Base-by-base conservation (phyloP, 345 rosid species). In the Citrus hindsii region DNA sequence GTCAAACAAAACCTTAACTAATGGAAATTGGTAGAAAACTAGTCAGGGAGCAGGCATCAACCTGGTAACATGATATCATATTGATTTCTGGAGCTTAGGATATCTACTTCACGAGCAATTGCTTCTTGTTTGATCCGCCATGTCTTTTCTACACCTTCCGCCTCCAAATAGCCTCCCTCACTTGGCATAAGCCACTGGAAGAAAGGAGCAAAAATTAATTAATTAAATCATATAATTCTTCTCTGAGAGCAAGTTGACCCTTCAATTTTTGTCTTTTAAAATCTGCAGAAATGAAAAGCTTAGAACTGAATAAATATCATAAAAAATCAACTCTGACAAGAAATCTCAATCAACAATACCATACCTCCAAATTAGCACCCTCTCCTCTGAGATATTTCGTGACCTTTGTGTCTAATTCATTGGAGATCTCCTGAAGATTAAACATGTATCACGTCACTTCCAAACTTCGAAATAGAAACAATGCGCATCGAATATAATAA, bases 1-100 rank as follows among this genome's bases (percentile, higher is more conserved):
- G 32, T 67, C 28, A 28, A 46, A 61, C 4, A 8, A 35, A 64
- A 32, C 7, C 70, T 62, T 27, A 42, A 38, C 24, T 33, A 59
- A 13, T 14, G 8, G 0, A 4, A 70, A 48, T 10, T 62, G 25
- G 18, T 24, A 25, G 25, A 40, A 64, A 67, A 13, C 3, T 51
- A 71, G 37, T 32, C 28, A 56, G 19, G 65, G 18, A 21, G 48
- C 46, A 59, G 60, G 51, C 30, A 75, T 67, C n/a, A 81, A 94
- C 98, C 98, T 88, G 94, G 98, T 79, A 97, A 84, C 75, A 92
- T 88, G 25, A 94, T 89, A 78, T 92, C 99, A 86, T 87, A 90
- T 69, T 90, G 95, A 81, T 92, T 91, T 83, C 83, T 94, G 75
- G 79, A 74, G 77, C 97, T 94, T 73, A 76, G 77, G 64, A 89